Evolutionary conservation across 2,329 filamentous ascomycete species (phyloP), one percentile per base, ranked within the genome.

Genomic region (Aphanoascus verrucosus): DNA sequence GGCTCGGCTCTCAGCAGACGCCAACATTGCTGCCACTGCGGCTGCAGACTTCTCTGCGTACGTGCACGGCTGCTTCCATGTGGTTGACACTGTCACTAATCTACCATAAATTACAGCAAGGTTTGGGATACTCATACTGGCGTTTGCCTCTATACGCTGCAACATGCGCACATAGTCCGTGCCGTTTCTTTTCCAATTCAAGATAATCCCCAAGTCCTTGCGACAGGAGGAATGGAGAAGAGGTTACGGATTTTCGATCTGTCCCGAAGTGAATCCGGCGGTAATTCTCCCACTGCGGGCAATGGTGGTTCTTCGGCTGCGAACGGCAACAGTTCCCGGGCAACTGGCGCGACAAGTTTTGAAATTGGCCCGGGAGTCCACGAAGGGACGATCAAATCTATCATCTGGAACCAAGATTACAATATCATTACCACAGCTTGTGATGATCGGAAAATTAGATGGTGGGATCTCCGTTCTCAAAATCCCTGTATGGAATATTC

Each of bases 101-200:
- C 38, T 41, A 28, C 49, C 37, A 45, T 52, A 17, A 42, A 65
- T 75, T 62, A 58, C 59, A 94, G 88, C 47, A 96, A 94, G 70
- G 85, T 98, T 50, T 98, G 94, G 93, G 89, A 98, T 64, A 95
- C 93, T 0, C 87, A 94, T 64, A 93, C 87, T 0, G 94, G 94
- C 62, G 90, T 96, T 72, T 82, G 87, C 47, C 78, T 94, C 41
- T 85, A 86, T 64, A 90, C 88, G 2, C 79, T 98, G 35, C 83
- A 91, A 65, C 93, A 98, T 69, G 82, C 89, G 59, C 93, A 98
- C 69, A 96, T 98, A 59, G 93, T 97, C 57, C 88, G 93, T 58
- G 87, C 91, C 38, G 82, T 97, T 57, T 89, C 93, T 9, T 97
- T 96, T 63, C 86, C 88, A 1, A 82, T 86, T 42, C 85, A 91